These are phyloP conservation scores for Lichtheimia ornata DNA, from an alignment of 371 early-diverging fungal species.

Conservation along the genomic window DNA sequence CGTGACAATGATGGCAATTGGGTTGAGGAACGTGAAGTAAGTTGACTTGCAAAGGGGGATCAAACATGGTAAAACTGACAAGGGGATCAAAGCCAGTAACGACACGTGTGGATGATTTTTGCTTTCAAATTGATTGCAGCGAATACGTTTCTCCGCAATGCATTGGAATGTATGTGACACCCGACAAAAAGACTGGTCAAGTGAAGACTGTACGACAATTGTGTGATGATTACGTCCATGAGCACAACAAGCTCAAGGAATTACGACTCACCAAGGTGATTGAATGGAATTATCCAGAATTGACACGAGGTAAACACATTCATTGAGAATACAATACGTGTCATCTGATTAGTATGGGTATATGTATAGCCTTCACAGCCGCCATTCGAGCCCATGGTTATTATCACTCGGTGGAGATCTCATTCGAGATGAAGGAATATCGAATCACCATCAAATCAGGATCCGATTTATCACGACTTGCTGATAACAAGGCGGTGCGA, in stretches of 20 bases:
- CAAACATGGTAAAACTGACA: no score
- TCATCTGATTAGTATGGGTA: constrained; percentile 2
- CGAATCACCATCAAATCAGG: constrained; percentile 36
- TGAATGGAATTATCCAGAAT: constrained; percentile 39
- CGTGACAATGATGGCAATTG: constrained; percentile 41
- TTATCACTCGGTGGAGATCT: constrained; percentile 33
- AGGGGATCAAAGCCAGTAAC: constrained; percentile 2
- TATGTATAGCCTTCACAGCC: constrained; percentile 28
- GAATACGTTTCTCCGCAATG: constrained; percentile 26
- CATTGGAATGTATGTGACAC: constrained; percentile 30
- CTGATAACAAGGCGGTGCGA: constrained; percentile 28
- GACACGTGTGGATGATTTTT: constrained; percentile 25
- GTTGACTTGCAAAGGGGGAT: no score
- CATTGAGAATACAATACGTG: not conserved
- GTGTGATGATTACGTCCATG: constrained; percentile 43
- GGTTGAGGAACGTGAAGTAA: constrained; percentile 21
- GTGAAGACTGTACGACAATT: constrained; percentile 32
- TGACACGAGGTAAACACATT: constrained; percentile 28
- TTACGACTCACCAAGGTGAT: constrained; percentile 40
- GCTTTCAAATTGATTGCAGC: constrained; percentile 34
- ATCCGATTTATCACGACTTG: constrained; percentile 23
- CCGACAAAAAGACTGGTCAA: constrained; percentile 32
- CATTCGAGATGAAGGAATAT: constrained; percentile 34
- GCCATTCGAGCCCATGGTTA: constrained; percentile 43
- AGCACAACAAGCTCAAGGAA: constrained; percentile 37